These are phyloP conservation scores for Schwanniomyces yamadae DNA, from an alignment of 805 yeast species.

Conservation along the genomic window DNA sequence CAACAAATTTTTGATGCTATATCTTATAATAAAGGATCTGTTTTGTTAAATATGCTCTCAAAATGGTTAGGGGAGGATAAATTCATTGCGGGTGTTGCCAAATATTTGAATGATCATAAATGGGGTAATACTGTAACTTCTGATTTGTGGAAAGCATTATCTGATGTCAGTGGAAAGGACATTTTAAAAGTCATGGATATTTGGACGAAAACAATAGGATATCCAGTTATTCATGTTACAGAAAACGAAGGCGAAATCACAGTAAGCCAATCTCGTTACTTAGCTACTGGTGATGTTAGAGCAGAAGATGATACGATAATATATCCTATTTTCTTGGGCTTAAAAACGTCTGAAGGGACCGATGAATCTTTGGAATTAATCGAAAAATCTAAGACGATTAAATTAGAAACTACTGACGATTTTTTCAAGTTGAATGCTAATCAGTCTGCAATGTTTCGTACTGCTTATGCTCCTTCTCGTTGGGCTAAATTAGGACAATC, in stretches of 20 bases:
- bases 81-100: constrained; percentile 76
- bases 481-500: constrained; percentile 66
- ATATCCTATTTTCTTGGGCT: constrained; percentile 70
- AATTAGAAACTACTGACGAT: constrained; percentile 37
- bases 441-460: constrained; percentile 73
- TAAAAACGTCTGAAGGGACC: constrained; percentile 56
- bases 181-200: constrained; percentile 71
- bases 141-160: constrained; percentile 73
- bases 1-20: constrained; percentile 85
- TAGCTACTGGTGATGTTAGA: constrained; percentile 74
- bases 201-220: constrained; percentile 81
- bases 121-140: constrained; percentile 76
- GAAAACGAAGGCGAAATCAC: constrained; percentile 52
- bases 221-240: constrained; percentile 66
- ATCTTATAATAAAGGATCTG: constrained; percentile 79
- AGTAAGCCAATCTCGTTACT: constrained; percentile 70
- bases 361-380: constrained; percentile 60
- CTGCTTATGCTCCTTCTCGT: constrained; percentile 66
- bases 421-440: constrained; percentile 73
- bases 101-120: constrained; percentile 70
- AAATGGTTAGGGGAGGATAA: constrained; percentile 76
- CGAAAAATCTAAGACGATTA: constrained; percentile 39
- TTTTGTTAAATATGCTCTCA: constrained; percentile 75
- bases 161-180: constrained; percentile 69
- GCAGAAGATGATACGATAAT: constrained; percentile 68